These are phyloP conservation scores for Fusarium clavum DNA, from an alignment of 2,329 filamentous ascomycete species.

Conservation along the genomic window DNA sequence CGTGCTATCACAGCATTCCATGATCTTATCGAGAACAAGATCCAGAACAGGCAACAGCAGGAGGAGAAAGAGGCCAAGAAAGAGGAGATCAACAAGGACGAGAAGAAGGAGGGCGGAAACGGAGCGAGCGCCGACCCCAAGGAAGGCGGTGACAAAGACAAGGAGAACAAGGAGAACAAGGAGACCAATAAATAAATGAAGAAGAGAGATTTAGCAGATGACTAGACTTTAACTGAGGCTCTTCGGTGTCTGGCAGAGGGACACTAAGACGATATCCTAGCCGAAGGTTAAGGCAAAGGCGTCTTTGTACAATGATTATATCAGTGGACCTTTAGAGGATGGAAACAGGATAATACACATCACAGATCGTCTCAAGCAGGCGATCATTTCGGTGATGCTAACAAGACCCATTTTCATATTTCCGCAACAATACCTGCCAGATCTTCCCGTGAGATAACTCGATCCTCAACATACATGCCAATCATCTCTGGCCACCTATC, in stretches of 20 bases:
- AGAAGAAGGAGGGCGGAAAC: conserved; percentile 65
- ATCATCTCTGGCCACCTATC: conserved; percentile 72
- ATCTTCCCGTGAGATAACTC: conserved; percentile 70
- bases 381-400: conserved; percentile 9
- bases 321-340: conserved; percentile 45
- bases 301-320: conserved; percentile 49
- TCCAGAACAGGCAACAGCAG: conserved; percentile 96
- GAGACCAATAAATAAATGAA: conserved; percentile 59
- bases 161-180: conserved; percentile 67
- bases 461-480: conserved; percentile 65
- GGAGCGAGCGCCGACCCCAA: conserved; percentile 61
- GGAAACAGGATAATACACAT: conserved; percentile 41
- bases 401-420: conserved; percentile 42
- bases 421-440: conserved; percentile 75
- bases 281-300: conserved; percentile 38
- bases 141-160: conserved; percentile 64
- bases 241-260: conserved; percentile 43
- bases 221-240: conserved; percentile 36
- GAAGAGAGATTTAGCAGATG: conserved; percentile 23
- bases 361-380: conserved; percentile 17
- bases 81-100: conserved; percentile 72
- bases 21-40: conserved; percentile 99
- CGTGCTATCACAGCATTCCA: conserved; percentile 98
- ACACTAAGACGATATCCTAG: conserved; percentile 33
- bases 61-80: conserved; percentile 95